Base-by-base conservation (phyloP, 2,329 filamentous ascomycete species). In the Ceratocystis destructans region DNA sequence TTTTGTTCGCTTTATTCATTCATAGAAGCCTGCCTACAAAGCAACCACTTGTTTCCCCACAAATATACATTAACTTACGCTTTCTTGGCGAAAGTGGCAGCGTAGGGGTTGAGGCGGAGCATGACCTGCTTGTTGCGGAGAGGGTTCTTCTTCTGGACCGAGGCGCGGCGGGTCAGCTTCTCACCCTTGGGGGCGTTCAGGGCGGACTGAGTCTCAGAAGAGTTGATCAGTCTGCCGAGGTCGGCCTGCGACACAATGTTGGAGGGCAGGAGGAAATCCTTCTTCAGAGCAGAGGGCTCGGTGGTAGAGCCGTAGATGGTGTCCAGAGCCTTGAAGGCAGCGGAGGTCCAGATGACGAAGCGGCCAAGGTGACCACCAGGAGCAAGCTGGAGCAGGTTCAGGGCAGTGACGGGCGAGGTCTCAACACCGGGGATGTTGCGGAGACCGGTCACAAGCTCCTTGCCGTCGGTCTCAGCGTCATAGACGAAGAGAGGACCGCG, bases 61-160 rank as follows among this genome's bases (percentile, higher is more conserved):
- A 41, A 41, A 64, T 65, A 55, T 25, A 67, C 33, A 63, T 41
- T 37, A 55, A 68, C 48, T 68, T 67, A 68, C 59, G 62, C 68
- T 55, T 68, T 85, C 84, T 95, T 90, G 73, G 87, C 82, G 81
- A 95, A 99, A 70, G 89, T 87, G 73, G 87, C 83, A 73, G 94
- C 93, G 81, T 99, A 99, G 71, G 94, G 94, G 88, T 99, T 99
- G 79, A 99, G 89, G 75, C 94, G 89, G 77, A 99, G 89, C 80
- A 96, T 86, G 72, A 99, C 88, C 85, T 97, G 94, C 87, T 91
- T 96, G 89, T 99, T 99, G 81, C 83, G 84, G 73, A 99, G 91
- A 75, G 94, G 94, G 86, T 99, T 99, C 92, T 97, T 97, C 91
- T 99, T 99, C 86, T 96, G 93, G 72, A 96, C 90, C 75, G 84